These are phyloP conservation scores for Fusarium praegraminearum DNA, from an alignment of 2,329 filamentous ascomycete species.

Conservation along the genomic window DNA sequence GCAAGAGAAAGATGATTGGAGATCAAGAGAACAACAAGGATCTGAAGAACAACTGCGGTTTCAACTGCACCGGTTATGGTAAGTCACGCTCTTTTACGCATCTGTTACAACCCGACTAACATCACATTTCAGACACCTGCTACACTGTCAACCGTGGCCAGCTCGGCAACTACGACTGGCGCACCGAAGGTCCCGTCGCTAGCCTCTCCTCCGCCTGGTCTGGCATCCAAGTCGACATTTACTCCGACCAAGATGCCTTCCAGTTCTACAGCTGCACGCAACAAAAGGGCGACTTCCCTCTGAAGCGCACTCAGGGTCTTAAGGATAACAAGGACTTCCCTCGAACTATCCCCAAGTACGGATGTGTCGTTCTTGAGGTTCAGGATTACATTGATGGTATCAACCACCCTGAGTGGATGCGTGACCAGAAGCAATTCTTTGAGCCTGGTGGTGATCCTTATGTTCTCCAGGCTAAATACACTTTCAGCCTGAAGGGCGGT, in stretches of 20 bases:
- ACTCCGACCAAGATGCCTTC: constrained; percentile 85
- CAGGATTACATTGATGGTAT: constrained; percentile 95
- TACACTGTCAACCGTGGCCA: constrained; percentile 74
- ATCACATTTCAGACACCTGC: constrained; percentile 67
- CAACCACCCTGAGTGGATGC: constrained; percentile 89
- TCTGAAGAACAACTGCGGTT: constrained; percentile 80
- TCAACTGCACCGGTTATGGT: constrained; percentile 87
- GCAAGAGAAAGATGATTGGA: constrained; percentile 81
- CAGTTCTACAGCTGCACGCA: constrained; percentile 88
- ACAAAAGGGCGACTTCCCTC: constrained; percentile 76
- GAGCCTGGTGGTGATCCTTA: constrained; percentile 70
- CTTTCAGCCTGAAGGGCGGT: constrained; percentile 64
- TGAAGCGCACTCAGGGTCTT: constrained; percentile 79
- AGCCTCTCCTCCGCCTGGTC: constrained; percentile 79
- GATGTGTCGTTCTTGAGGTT: constrained; percentile 90
- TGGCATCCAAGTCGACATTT: constrained; percentile 86
- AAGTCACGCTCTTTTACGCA: constrained; percentile 46
- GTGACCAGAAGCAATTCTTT: constrained; percentile 70
- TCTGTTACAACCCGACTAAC: neutral
- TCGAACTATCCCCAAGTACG: constrained; percentile 77
- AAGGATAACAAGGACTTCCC: constrained; percentile 65
- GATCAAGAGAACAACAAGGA: constrained; percentile 72
- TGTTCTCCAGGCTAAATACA: constrained; percentile 71
- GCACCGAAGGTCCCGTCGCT: constrained; percentile 68
- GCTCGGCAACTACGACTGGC: constrained; percentile 72